phyloP scores from a whole-genome alignment of 192 early-diverging fungal species.

The Linnemannia exigua region DNA sequence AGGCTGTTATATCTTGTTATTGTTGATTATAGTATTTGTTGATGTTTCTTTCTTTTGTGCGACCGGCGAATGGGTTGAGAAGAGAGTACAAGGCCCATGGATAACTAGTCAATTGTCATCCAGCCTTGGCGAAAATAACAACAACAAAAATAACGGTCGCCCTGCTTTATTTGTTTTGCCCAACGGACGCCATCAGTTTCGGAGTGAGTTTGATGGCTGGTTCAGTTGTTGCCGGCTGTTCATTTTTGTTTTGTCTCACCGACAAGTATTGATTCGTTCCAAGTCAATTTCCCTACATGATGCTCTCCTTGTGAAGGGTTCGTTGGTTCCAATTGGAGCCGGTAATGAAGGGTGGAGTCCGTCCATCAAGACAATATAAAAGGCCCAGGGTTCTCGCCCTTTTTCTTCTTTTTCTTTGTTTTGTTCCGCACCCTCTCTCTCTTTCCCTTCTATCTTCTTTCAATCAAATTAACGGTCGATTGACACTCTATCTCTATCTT shows the following conservation, averaged over 20 bases:
- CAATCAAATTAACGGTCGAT: neutral
- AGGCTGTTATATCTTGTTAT: neutral
- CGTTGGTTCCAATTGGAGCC: neutral
- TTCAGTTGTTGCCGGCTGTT: neutral
- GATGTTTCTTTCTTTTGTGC: neutral
- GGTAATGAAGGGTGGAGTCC: neutral
- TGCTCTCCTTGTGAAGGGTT: neutral
- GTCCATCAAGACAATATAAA: neutral
- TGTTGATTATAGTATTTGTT: neutral
- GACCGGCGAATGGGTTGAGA: neutral
- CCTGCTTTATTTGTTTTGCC: neutral
- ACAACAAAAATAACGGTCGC: neutral
- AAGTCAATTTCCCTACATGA: neutral
- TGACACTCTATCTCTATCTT: neutral
- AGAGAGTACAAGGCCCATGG: neutral
- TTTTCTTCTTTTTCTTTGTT: neutral
- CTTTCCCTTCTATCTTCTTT: neutral
- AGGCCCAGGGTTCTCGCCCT: neutral
- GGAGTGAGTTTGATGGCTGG: neutral
- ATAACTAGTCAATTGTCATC: neutral
- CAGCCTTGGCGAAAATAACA: neutral
- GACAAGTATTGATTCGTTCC: neutral
- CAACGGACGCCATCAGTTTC: neutral
- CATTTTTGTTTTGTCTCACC: slow-evolving; percentile 28
- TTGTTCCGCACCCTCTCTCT: neutral